Conservation (phyloP, 495 filamentous ascomycete genomes). For the Lasiosphaeria ovina region DNA sequence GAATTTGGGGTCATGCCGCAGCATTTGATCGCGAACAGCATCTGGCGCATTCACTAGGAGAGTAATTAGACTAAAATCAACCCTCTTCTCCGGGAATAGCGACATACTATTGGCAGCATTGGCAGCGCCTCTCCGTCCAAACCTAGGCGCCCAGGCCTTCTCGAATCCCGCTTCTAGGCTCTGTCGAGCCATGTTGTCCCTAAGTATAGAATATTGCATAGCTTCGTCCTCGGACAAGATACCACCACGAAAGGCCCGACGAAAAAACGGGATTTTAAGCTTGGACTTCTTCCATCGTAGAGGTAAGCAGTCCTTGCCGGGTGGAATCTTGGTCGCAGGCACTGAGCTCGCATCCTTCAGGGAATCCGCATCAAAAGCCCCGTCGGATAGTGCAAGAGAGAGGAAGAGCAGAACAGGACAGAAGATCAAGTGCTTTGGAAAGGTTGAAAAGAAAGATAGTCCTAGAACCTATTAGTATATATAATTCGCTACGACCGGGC, state of each 20-base stretch:
- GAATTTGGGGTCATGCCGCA: slow-evolving; percentile 8
- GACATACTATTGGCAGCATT: slow-evolving; percentile 18
- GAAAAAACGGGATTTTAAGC: slow-evolving; percentile 24
- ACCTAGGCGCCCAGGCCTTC: slow-evolving; percentile 5
- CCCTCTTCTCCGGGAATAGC: not conserved
- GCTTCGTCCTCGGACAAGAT: slow-evolving; percentile 7
- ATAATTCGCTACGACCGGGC: not conserved
- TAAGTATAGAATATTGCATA: slow-evolving; percentile 13
- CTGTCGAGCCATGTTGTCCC: slow-evolving; percentile 11
- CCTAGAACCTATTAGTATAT: slow-evolving; percentile 8
- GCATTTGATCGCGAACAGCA: slow-evolving; percentile 11
- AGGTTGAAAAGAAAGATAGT: slow-evolving; percentile 27
- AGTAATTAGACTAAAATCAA: not conserved
- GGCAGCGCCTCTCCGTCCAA: slow-evolving; percentile 13
- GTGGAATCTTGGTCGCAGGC: slow-evolving; percentile 16
- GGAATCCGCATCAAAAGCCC: slow-evolving; percentile 24
- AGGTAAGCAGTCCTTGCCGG: slow-evolving; percentile 15
- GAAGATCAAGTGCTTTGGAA: slow-evolving; percentile 19
- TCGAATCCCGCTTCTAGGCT: slow-evolving; percentile 9
- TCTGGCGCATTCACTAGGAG: slow-evolving; percentile 9
- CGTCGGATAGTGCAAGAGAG: slow-evolving; percentile 18
- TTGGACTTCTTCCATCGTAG: slow-evolving; percentile 24
- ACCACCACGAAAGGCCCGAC: not conserved
- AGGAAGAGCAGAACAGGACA: slow-evolving; percentile 23
- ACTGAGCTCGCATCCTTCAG: slow-evolving; percentile 16